Base-by-base conservation (phyloP, 202 grass and related monocot species). In the Digitaria exilis region DNA sequence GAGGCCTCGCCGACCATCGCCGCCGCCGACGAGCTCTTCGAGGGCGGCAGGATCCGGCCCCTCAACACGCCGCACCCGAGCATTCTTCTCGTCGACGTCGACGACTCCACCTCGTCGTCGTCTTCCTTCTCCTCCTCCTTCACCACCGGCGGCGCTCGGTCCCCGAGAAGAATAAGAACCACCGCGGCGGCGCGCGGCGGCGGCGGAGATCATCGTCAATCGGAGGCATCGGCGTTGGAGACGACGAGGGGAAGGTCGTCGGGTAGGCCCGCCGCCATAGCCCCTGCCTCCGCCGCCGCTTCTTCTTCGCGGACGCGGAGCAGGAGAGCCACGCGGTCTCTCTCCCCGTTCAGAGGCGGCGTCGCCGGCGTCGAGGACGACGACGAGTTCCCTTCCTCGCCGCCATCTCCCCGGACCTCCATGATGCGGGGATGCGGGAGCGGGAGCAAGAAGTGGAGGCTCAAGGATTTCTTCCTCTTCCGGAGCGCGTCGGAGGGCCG, bases 11-110 rank as follows among this genome's bases (percentile, higher is more conserved):
- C 85, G 68, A 82, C 66, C 29, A 74, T 97, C 41, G 92, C 92
- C 16, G 86, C 84, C 22, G 97, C 97, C 31, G 97, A 99, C 69
- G 97, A 99, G 88, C 97, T 99, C 63, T 99, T 99, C 91, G 97
- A 99, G 88, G 91, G 91, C 48, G 97, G 97, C 3, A 89, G 85
- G 84, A 92, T 99, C 78, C 91, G 93, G 18, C 93, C 97, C 42
- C 68, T 96, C 19, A 94, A 87, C 64, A 69, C 42, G 48, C 73
- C 84, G 72, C 86, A 76, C 72, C 79, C 70, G 0, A 85, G 55
- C 64, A 67, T 79, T 35, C 77, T 69, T 6, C 16, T 29, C 2
- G 28, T 19, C 13, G 34, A 69, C 37, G 63, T 19, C 13, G 34
- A 69, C 37, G 63, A 76, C 13, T 44, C 31, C 12, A 22, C 65